A percentile compares a stretch with the other conserved stretches of the same genome.
Evolutionary conservation across 2,329 filamentous ascomycete species (phyloP).

Genomic region (Colletotrichum sp.): DNA sequence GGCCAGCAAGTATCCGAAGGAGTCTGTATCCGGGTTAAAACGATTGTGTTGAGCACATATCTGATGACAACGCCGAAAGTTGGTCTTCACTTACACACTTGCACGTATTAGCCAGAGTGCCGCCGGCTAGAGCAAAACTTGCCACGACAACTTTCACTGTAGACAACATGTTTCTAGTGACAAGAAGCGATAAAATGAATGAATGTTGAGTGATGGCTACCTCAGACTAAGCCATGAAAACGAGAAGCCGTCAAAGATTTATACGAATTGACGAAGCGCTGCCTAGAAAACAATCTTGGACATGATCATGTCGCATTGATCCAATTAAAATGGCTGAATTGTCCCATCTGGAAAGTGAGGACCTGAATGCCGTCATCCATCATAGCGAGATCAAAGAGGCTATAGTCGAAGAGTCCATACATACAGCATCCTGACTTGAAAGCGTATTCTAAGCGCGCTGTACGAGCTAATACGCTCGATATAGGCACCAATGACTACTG

Average conservation of each 20-base stretch:
- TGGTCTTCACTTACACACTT: not conserved
- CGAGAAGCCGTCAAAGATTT: not conserved
- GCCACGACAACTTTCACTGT: not conserved
- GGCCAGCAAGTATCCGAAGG: constrained; percentile 45
- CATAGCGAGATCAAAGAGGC: not conserved
- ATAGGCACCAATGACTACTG: not conserved
- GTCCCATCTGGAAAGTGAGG: not conserved
- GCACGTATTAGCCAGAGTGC: not conserved
- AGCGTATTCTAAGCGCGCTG: not conserved
- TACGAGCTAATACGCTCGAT: not conserved
- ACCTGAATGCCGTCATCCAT: not conserved
- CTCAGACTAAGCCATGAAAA: not conserved
- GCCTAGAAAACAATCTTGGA: not conserved
- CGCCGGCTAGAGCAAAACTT: not conserved
- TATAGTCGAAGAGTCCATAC: not conserved
- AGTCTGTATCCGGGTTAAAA: constrained; percentile 31
- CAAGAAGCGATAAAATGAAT: not conserved
- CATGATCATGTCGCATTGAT: not conserved
- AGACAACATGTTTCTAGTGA: not conserved
- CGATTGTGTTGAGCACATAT: not conserved
- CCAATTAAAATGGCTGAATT: not conserved
- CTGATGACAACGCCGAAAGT: not conserved
- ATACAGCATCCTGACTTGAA: not conserved
- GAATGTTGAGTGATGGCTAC: not conserved
- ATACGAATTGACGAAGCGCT: not conserved